Percentiles rank a stretch among this genome's conserved stretches.
These are phyloP conservation scores for Alternaria conjuncta DNA, from an alignment of 2,329 filamentous ascomycete species.

Conservation along the genomic window DNA sequence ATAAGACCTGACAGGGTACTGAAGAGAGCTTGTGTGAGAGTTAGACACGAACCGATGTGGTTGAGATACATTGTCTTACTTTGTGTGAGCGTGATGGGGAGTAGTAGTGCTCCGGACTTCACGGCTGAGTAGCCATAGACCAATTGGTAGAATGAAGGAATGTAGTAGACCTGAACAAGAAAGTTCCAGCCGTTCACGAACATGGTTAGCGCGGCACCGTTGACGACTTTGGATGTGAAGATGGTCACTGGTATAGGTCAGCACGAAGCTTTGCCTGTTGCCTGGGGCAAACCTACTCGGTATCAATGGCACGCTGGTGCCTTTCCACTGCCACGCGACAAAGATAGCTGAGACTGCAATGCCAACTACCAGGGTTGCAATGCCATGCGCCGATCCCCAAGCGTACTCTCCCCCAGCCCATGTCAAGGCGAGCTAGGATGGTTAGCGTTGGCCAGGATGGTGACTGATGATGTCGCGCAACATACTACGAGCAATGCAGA, in stretches of 20 bases:
- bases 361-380: conserved; percentile 60
- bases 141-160: conserved; percentile 69
- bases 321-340: conserved; percentile 64
- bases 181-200: conserved; percentile 68
- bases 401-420: conserved; percentile 65
- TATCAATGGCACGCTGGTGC: conserved; percentile 64
- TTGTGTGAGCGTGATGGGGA: conserved; percentile 55
- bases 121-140: conserved; percentile 57
- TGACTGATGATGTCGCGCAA: background rate
- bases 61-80: conserved; percentile 10
- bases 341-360: conserved; percentile 56
- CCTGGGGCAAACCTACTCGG: conserved; percentile 49
- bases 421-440: conserved; percentile 50
- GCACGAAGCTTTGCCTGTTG: background rate
- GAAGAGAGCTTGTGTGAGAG: conserved; percentile 16
- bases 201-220: conserved; percentile 44
- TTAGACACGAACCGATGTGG: background rate
- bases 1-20: conserved; percentile 29
- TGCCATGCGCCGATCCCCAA: conserved; percentile 60
- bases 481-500: conserved; percentile 65
- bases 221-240: conserved; percentile 23
- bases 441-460: background rate
- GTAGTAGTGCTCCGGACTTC: conserved; percentile 58
- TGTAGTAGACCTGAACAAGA: conserved; percentile 65
- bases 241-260: conserved; percentile 18